Conservation (phyloP, 257 asterid genomes). For the Primulina huaijiensis region DNA sequence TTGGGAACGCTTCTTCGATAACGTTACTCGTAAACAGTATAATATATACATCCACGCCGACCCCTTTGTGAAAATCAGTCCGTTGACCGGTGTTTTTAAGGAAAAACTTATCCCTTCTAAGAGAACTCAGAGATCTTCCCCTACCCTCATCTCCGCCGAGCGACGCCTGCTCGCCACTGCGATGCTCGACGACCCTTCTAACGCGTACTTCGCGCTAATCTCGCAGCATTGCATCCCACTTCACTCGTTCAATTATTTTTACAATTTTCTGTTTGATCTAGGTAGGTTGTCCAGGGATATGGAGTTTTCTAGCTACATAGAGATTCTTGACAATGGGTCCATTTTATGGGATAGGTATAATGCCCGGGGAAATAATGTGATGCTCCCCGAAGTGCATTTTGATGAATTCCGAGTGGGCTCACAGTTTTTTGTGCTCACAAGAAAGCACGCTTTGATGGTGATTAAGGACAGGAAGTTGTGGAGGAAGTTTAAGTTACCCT, state of each 20-base stretch:
- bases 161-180: slow-evolving; percentile 57
- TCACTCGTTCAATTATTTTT: slow-evolving; percentile 43
- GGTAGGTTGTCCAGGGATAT: slow-evolving; percentile 31
- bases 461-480: slow-evolving; percentile 44
- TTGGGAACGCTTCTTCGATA: slow-evolving; percentile 41
- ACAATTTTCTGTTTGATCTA: slow-evolving; percentile 35
- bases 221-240: slow-evolving; percentile 54
- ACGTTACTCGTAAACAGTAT: slow-evolving; percentile 24
- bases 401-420: slow-evolving; percentile 49
- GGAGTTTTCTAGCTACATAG: slow-evolving; percentile 43
- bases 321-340: slow-evolving; percentile 36
- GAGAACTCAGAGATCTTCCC: slow-evolving; percentile 54
- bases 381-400: slow-evolving; percentile 45
- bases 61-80: slow-evolving; percentile 30
- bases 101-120: slow-evolving; percentile 39
- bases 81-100: slow-evolving; percentile 40
- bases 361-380: slow-evolving; percentile 46
- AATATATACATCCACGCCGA: slow-evolving; percentile 59
- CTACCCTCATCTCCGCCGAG: slow-evolving; percentile 50
- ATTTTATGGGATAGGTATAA: slow-evolving; percentile 39
- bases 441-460: slow-evolving; percentile 40
- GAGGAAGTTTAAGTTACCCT: slow-evolving; percentile 46
- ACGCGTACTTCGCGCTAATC: slow-evolving; percentile 36
- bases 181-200: slow-evolving; percentile 44
- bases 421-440: slow-evolving; percentile 43